Conservation (phyloP, 73 alveolate genomes). For the Urostyla sp. region DNA sequence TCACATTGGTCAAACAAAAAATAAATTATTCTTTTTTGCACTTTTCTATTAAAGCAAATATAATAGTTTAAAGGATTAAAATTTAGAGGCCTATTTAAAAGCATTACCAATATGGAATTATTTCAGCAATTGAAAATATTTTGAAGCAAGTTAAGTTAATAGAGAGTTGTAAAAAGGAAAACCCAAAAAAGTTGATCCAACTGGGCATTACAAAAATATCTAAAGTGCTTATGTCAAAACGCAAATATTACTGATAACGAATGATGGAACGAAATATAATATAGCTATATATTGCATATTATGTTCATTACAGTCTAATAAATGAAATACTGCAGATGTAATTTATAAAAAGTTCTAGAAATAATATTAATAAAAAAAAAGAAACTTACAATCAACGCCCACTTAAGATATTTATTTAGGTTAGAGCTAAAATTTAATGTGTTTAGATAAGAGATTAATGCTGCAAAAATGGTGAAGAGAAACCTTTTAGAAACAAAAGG, state of each 20-base stretch:
- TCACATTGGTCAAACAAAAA: conserved; percentile 3
- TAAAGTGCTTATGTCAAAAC: not conserved
- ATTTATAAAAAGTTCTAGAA: not conserved
- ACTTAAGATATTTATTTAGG: too few relatives aligned
- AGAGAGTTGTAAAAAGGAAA: not conserved
- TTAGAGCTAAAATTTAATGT: too few relatives aligned
- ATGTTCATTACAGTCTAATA: too few relatives aligned
- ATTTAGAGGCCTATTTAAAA: not conserved
- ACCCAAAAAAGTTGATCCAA: conserved; percentile 19
- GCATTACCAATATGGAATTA: not conserved
- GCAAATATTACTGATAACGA: conserved; percentile 13
- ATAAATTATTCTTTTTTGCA: conserved; percentile 26
- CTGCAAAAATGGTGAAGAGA: too few relatives aligned
- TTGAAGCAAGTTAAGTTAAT: not conserved
- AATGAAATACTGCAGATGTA: not conserved
- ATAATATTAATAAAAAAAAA: too few relatives aligned
- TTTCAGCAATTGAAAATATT: not conserved
- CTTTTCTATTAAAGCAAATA: conserved; percentile 30
- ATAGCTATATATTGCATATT: not conserved
- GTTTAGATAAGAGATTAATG: too few relatives aligned
- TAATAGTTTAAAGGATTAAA: not conserved
- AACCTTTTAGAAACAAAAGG: too few relatives aligned
- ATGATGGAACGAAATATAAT: conserved; percentile 20
- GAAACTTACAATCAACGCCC: not conserved
- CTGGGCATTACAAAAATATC: conserved; percentile 11